These are phyloP conservation scores for Pelargonium fulgidum DNA, from an alignment of 441 rosid genomes.

Conservation along the genomic window DNA sequence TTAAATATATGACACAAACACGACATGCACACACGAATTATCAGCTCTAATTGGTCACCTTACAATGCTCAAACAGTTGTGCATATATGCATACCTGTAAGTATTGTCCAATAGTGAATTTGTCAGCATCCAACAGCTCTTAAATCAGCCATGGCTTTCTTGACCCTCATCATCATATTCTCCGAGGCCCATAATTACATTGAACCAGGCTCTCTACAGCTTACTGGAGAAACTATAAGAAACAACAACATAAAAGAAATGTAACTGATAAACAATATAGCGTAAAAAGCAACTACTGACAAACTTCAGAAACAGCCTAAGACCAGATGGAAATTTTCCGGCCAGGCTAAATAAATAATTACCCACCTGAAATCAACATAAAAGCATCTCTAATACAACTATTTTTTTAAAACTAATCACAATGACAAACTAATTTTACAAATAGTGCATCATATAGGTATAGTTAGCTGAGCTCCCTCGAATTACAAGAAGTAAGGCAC, in stretches of 20 bases:
- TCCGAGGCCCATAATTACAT: constrained; percentile 90
- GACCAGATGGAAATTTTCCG: constrained; percentile 25
- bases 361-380: constrained; percentile 23
- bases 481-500: constrained; percentile 87
- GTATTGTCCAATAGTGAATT: constrained; percentile 89
- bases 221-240: constrained; percentile 78
- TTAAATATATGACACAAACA: too few species aligned
- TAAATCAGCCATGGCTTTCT: constrained; percentile 77
- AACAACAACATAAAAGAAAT: constrained; percentile 19
- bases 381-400: constrained; percentile 17
- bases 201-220: constrained; percentile 73
- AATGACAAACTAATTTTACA: constrained; percentile 32
- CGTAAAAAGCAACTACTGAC: constrained; percentile 22
- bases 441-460: constrained; percentile 15
- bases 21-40: too few species aligned
- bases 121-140: constrained; percentile 80
- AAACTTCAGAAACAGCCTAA: constrained; percentile 26
- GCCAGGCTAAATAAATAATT: constrained; percentile 16
- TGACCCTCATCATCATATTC: constrained; percentile 78
- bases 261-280: constrained; percentile 18
- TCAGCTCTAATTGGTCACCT: too few species aligned
- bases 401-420: constrained; percentile 18
- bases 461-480: constrained; percentile 13
- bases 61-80: too few species aligned
- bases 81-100: constrained; percentile 55